Evolutionary conservation across 768 basidiomycete genomes (phyloP), one percentile per base, ranked within the genome.

Genomic region (Dacryopinax primogenitus): DNA sequence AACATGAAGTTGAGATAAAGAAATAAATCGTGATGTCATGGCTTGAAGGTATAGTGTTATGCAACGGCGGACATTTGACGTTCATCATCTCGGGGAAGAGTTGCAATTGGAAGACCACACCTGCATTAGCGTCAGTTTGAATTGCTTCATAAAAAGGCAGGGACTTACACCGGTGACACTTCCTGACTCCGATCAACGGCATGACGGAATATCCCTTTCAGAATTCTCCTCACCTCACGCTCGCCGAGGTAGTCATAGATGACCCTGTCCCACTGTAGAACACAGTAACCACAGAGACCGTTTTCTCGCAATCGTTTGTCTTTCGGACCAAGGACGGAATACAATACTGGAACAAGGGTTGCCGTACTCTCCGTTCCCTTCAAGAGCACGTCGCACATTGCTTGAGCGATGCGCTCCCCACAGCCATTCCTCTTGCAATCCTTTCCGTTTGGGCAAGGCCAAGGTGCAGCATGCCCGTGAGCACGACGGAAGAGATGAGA

Each of bases 401-500:
- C 51, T 15, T 3, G 3, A 28, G 51, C 13, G 26, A 58, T 30
- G 6, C 51, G 51, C 11, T 58, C 51, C 9, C 26, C 12, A 21
- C 51, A 58, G 51, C 51, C 18, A 30, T 26, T 58, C 30, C 32
- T 58, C 51, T 58, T 58, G 4, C 26, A 58, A 30, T 32, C 51
- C 18, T 32, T 26, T 23, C 13, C 13, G 26, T 58, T 13, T 9
- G 51, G 51, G 26, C 51, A 58, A 18, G 51, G 51, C 51, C 51
- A 58, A 4, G 7, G 51, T 11, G 4, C 21, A 2, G 26, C 51
- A 28, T 58, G 51, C 51, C 51, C 51, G 51, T 58, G 51, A 58
- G 51, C 51, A 30, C 51, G 51, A 28, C 51, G 51, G 26, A 58
- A 58, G 78, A 0, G 86, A 84, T 62, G 85, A 87, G 44, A 11